A percentile compares a stretch with the other conserved stretches of the same genome.
Conservation (phyloP, 192 early-diverging fungal species). For the Umbelopsis vinacea region DNA sequence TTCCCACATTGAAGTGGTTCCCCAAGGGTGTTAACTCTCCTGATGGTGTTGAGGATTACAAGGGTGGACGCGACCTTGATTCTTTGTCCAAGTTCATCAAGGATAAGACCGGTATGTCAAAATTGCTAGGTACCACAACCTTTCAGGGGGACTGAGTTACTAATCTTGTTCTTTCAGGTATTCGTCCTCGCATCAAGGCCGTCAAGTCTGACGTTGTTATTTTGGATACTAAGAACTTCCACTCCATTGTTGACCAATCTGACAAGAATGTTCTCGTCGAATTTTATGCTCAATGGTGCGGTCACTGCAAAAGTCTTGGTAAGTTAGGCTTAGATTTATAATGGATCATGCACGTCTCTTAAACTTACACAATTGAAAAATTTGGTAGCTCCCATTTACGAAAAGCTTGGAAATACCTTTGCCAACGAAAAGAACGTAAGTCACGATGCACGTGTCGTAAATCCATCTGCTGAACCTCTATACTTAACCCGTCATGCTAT, state of each 20-base stretch:
- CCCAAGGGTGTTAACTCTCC: conserved; percentile 70
- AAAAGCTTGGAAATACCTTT: conserved; percentile 84
- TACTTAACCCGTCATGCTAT: not conserved
- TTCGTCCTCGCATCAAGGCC: conserved; percentile 75
- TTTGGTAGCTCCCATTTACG: conserved; percentile 79
- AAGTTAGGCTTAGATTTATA: conserved; percentile 21
- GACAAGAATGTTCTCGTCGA: conserved; percentile 84
- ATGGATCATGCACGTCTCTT: not conserved
- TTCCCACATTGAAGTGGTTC: conserved; percentile 95
- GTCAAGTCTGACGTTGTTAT: conserved; percentile 65
- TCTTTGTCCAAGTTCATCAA: conserved; percentile 74
- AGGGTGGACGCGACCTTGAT: conserved; percentile 82
- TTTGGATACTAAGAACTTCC: conserved; percentile 78
- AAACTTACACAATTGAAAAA: not conserved
- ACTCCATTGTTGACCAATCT: conserved; percentile 71
- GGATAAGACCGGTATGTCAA: conserved; percentile 74
- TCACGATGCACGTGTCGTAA: not conserved
- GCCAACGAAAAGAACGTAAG: conserved; percentile 74
- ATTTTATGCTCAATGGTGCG: conserved; percentile 95
- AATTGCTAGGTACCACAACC: not conserved
- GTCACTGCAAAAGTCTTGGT: conserved; percentile 75
- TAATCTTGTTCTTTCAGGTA: conserved; percentile 32
- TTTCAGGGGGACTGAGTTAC: not conserved
- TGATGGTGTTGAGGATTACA: conserved; percentile 78
- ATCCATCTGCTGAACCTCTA: not conserved